Evolutionary conservation across 768 basidiomycete species (phyloP).

Genomic region (Lentinula sp.): DNA sequence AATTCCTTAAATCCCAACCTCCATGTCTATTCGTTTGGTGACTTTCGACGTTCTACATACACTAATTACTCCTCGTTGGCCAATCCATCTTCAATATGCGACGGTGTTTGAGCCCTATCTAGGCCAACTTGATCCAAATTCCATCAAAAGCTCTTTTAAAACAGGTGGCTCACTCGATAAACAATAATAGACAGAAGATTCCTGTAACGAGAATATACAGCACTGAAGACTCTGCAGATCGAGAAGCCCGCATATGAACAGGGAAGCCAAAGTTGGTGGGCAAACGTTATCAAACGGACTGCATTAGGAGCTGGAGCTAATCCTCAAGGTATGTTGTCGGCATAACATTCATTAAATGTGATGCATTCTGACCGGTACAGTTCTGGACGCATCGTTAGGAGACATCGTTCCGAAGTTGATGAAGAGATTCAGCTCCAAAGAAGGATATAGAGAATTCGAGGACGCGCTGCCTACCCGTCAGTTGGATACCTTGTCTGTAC

Average conservation of each 20-base stretch:
- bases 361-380: constrained; percentile 23
- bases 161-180: constrained; percentile 30
- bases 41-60: constrained; percentile 80
- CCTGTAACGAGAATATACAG: constrained; percentile 16
- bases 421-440: constrained; percentile 58
- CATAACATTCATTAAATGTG: not conserved
- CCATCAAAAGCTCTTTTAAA: constrained; percentile 55
- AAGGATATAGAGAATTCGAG: constrained; percentile 61
- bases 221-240: constrained; percentile 40
- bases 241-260: constrained; percentile 54
- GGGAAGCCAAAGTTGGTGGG: constrained; percentile 65
- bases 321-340: constrained; percentile 34
- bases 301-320: constrained; percentile 73
- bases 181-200: not conserved
- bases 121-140: constrained; percentile 48
- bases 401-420: constrained; percentile 58
- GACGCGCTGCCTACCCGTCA: constrained; percentile 43
- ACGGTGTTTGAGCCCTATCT: constrained; percentile 62
- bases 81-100: constrained; percentile 62
- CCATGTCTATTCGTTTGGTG: constrained; percentile 46
- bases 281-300: constrained; percentile 68
- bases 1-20: not conserved
- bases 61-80: constrained; percentile 60
- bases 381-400: constrained; percentile 44
- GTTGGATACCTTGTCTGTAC: constrained; percentile 12